phyloP scores from a whole-genome alignment of 1,284 basidiomycete species.

The Kwoniella shivajii region DNA sequence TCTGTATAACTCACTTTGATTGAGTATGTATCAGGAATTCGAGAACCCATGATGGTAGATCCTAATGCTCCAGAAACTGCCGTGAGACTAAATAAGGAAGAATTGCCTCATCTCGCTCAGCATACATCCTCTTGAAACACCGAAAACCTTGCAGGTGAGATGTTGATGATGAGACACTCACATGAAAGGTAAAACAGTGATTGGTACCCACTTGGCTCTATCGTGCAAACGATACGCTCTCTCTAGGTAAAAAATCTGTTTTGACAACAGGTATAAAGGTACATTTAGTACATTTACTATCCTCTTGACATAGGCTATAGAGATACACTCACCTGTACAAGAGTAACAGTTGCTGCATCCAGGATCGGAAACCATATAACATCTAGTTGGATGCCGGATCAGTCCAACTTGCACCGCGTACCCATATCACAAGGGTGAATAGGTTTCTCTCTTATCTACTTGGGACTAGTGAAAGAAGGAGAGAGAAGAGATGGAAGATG shows the following conservation, averaged over 20 bases:
- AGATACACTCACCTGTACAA: conserved; percentile 8
- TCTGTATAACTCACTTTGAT: conserved; percentile 8
- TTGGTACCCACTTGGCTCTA: conserved; percentile 12
- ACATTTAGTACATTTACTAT: too few species aligned
- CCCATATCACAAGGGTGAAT: too few species aligned
- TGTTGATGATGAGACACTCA: conserved; percentile 5
- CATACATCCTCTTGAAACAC: not conserved
- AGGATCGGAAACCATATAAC: conserved; percentile 9
- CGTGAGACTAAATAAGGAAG: not conserved
- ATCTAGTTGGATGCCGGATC: not conserved
- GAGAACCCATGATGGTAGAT: not conserved
- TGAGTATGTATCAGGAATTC: conserved; percentile 1
- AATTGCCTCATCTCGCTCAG: too few species aligned
- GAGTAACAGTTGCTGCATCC: conserved; percentile 8
- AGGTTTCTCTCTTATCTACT: too few species aligned
- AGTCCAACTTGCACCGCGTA: not conserved
- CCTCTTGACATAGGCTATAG: too few species aligned
- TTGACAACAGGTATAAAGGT: too few species aligned
- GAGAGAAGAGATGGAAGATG: not conserved
- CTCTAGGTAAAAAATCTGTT: conserved; percentile 24
- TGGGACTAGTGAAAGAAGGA: too few species aligned
- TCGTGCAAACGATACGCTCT: conserved; percentile 10
- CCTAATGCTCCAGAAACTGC: conserved; percentile 5
- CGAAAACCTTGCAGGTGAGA: not conserved
- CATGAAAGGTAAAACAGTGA: conserved; percentile 11